Conservation (phyloP, 257 asterid genomes). For the Craterostigma plantagineum region DNA sequence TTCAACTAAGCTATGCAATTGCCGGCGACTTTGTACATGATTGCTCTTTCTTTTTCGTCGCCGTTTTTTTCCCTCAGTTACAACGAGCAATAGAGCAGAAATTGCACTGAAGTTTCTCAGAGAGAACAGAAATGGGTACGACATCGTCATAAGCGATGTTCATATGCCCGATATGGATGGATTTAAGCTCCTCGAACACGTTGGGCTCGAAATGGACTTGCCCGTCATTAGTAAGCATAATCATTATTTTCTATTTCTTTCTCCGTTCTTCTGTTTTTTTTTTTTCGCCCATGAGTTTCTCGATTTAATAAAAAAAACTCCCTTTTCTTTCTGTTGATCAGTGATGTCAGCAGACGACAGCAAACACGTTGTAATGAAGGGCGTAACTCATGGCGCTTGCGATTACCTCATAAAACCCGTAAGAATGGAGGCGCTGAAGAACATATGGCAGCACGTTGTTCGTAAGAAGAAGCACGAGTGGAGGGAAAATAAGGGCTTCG, state of each 20-base stretch:
- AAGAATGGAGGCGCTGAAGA: constrained; percentile 84
- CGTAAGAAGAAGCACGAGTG: constrained; percentile 59
- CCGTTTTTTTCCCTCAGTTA: constrained; percentile 32
- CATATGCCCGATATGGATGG: constrained; percentile 99
- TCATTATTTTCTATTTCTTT: no score
- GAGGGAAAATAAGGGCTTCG: constrained; percentile 59
- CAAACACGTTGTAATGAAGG: constrained; percentile 81
- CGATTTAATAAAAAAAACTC: background rate
- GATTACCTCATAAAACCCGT: constrained; percentile 93
- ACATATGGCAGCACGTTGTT: constrained; percentile 96
- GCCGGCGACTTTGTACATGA: background rate
- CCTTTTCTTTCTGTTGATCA: constrained; percentile 10
- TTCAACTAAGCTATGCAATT: background rate
- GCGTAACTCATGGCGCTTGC: constrained; percentile 89
- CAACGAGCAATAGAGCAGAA: constrained; percentile 73
- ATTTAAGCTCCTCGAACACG: constrained; percentile 69
- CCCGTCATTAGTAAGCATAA: constrained; percentile 98
- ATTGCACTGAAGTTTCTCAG: constrained; percentile 47
- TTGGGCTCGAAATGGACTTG: constrained; percentile 90
- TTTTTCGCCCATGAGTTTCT: no score
- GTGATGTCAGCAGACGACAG: constrained; percentile 99
- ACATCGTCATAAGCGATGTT: constrained; percentile 84
- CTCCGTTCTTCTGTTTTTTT: background rate
- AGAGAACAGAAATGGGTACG: constrained; percentile 55
- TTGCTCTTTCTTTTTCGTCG: constrained; percentile 3